These are phyloP conservation scores for Auricularia cornea DNA, from an alignment of 768 basidiomycete genomes.

Conservation along the genomic window DNA sequence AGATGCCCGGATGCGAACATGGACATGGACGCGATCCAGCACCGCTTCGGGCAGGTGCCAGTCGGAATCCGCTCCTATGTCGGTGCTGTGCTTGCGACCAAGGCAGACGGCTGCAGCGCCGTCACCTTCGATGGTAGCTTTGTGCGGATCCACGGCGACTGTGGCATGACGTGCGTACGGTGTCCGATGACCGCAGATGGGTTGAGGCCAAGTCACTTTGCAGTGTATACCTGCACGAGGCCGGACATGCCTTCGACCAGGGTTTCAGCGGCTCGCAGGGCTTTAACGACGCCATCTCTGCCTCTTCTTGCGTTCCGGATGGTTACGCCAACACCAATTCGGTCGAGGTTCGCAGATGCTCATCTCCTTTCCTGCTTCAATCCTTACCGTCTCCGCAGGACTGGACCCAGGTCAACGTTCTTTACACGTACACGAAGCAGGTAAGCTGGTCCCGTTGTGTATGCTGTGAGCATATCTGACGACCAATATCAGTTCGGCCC, in stretches of 20 bases:
- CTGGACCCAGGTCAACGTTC: not conserved
- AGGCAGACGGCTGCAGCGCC: not conserved
- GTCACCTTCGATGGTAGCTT: not conserved
- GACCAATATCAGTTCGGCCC: not conserved
- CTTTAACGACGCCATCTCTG: not conserved
- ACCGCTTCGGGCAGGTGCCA: not conserved
- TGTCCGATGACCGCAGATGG: not conserved
- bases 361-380: no score
- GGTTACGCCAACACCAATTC: not conserved
- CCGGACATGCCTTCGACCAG: not conserved
- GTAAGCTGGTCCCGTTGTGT: no score
- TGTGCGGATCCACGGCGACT: not conserved
- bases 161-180: not conserved
- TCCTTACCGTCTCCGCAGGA: not conserved
- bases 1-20: not conserved
- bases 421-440: conserved; percentile 1
- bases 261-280: not conserved
- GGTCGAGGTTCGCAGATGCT: not conserved
- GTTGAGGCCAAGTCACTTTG: not conserved
- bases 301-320: not conserved
- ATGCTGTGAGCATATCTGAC: no score
- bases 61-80: not conserved
- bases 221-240: not conserved
- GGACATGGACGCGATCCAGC: not conserved
- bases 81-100: not conserved